These are phyloP conservation scores for Zymoseptoria tritici DNA, from an alignment of 2,329 filamentous ascomycete species.

Conservation along the genomic window DNA sequence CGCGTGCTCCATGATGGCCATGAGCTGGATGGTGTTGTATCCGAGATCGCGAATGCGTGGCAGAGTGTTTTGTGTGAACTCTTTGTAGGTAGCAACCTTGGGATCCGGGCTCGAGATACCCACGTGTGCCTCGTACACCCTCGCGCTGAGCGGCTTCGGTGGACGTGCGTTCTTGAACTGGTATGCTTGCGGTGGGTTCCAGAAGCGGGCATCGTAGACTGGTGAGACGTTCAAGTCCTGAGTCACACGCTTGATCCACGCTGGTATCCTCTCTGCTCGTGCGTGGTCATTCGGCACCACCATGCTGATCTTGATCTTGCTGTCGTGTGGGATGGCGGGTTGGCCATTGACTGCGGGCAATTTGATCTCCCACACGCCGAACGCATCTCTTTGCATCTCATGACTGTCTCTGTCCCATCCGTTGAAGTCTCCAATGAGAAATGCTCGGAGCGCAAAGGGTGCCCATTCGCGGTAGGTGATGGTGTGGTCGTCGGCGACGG, in stretches of 20 bases:
- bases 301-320: slow-evolving; percentile 89
- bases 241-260: slow-evolving; percentile 96
- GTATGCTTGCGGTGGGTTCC: slow-evolving; percentile 89
- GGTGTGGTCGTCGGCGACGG: slow-evolving; percentile 71
- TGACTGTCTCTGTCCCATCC: slow-evolving; percentile 78
- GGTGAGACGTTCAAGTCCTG: slow-evolving; percentile 86
- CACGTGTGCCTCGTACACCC: slow-evolving; percentile 97
- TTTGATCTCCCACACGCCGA: slow-evolving; percentile 78
- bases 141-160: slow-evolving; percentile 73
- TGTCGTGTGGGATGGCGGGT: slow-evolving; percentile 80
- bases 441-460: slow-evolving; percentile 76
- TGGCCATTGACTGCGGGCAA: slow-evolving; percentile 69
- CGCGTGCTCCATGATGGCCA: slow-evolving; percentile 99
- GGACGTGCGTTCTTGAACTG: slow-evolving; percentile 76
- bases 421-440: slow-evolving; percentile 92
- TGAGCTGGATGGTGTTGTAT: slow-evolving; percentile 96
- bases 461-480: slow-evolving; percentile 95
- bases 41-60: slow-evolving; percentile 83
- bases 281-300: slow-evolving; percentile 66
- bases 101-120: slow-evolving; percentile 91
- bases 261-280: slow-evolving; percentile 77
- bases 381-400: slow-evolving; percentile 78
- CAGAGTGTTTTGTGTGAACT: slow-evolving; percentile 88
- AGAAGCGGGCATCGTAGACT: slow-evolving; percentile 90
- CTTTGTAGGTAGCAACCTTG: slow-evolving; percentile 88